These are phyloP conservation scores for Xylaria venustula DNA, from an alignment of 495 filamentous ascomycete species.

Conservation along the genomic window DNA sequence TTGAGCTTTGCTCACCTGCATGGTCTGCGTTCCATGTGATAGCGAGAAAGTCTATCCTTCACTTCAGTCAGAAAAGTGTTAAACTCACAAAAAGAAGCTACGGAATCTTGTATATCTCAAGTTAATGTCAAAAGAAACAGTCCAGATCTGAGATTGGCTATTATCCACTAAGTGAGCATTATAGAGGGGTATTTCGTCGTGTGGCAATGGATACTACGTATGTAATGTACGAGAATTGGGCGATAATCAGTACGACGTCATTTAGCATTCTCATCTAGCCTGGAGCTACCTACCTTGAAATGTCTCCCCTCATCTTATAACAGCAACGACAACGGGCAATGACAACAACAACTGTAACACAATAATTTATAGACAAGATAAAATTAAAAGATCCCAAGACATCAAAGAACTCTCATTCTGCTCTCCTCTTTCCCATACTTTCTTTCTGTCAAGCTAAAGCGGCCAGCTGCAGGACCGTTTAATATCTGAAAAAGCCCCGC, in stretches of 20 bases:
- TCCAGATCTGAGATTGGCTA: too few species aligned
- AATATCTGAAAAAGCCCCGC: slow-evolving; percentile 8
- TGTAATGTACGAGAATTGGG: too few species aligned
- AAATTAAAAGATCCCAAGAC: too few species aligned
- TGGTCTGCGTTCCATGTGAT: neutral
- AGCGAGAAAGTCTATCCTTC: neutral
- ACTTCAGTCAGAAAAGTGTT: neutral
- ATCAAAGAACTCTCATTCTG: neutral
- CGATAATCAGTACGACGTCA: slow-evolving; percentile 21
- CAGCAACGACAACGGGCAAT: too few species aligned
- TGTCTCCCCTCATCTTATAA: neutral
- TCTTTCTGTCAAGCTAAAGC: neutral
- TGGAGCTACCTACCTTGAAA: slow-evolving; percentile 2
- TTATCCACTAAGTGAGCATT: too few species aligned
- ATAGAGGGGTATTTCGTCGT: too few species aligned
- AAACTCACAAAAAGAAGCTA: too few species aligned
- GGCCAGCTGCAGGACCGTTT: neutral
- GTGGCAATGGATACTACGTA: too few species aligned
- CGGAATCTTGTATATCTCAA: too few species aligned
- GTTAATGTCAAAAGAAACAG: too few species aligned
- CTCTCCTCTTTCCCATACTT: neutral
- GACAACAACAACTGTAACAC: neutral
- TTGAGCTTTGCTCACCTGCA: slow-evolving; percentile 1
- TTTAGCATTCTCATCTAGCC: slow-evolving; percentile 20
- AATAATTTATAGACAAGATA: neutral